Evolutionary conservation across 2,329 filamentous ascomycete genomes (phyloP), one percentile per base, ranked within the genome.

Genomic region (Fusarium sp.): DNA sequence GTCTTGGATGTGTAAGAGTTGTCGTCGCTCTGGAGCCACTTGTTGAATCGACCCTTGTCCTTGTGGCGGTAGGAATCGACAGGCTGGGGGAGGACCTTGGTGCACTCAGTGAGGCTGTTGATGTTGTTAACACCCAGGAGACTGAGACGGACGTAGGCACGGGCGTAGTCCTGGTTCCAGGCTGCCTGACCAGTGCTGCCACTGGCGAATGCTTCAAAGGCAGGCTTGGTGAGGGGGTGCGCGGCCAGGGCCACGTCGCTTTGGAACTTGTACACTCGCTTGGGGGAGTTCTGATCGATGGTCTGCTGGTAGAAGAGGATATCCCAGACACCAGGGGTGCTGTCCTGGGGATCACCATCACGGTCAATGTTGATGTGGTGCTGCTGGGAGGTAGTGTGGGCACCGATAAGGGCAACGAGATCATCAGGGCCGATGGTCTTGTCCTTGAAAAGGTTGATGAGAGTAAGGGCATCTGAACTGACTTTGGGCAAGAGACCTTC

Each of bases 111-210:
- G 43, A 88, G 75, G 22, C 78, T 74, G 73, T 87, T 87, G 74
- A 88, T 83, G 70, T 87, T 86, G 70, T 84, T 80, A 15, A 87
- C 84, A 4, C 85, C 86, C 13, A 88, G 81, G 4, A 88, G 76
- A 32, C 82, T 84, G 37, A 88, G 77, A 22, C 85, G 83, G 44
- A 86, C 79, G 67, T 87, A 87, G 14, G 83, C 85, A 35, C 79
- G 78, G 3, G 84, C 80, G 55, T 85, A 88, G 44, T 83, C 84
- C 80, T 83, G 19, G 62, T 82, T 79, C 82, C 82, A 84, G 25
- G 76, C 65, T 3, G 62, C 56, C 59, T 83, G 80, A 1, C 78
- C 77, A 10, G 68, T 72, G 14, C 37, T 54, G 4, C 62, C 69
- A 4, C 62, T 58, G 11, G 78, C 75, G 70, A 84, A 84, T 3